Evolutionary conservation across 371 early-diverging fungal genomes (phyloP).

Genomic region (Mortierella sp.): DNA sequence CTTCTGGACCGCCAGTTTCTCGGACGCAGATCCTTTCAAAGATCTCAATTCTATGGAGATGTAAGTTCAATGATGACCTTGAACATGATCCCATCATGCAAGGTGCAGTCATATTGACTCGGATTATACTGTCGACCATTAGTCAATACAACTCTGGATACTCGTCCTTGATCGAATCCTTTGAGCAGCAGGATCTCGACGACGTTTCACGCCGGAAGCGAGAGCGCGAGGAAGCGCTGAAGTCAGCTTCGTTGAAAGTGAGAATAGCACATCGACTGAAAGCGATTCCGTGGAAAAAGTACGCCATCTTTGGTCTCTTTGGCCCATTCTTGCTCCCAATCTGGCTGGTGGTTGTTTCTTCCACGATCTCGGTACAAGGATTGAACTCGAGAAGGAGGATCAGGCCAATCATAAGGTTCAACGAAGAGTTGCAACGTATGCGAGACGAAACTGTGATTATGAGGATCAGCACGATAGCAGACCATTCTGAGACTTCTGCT

Average conservation of each 20-base stretch:
- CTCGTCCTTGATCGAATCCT: slow-evolving; percentile 40
- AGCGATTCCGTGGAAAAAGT: slow-evolving; percentile 26
- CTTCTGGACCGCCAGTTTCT: slow-evolving; percentile 72
- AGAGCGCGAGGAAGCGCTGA: slow-evolving; percentile 2
- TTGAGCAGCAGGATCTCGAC: slow-evolving; percentile 19
- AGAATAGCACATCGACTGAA: slow-evolving; percentile 4
- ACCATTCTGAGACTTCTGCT: background rate
- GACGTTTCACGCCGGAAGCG: background rate
- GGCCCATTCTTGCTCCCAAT: slow-evolving; percentile 30
- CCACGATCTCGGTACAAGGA: slow-evolving; percentile 32
- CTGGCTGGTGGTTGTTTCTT: slow-evolving; percentile 20
- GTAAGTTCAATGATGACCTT: slow-evolving; percentile 35
- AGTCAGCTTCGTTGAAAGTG: slow-evolving; percentile 9
- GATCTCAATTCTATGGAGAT: slow-evolving; percentile 57
- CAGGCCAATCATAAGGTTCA: background rate
- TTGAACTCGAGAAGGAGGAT: slow-evolving; percentile 27
- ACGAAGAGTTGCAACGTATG: slow-evolving; percentile 5
- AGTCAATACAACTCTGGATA: slow-evolving; percentile 35
- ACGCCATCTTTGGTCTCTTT: slow-evolving; percentile 17
- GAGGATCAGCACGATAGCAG: background rate
- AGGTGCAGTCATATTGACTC: too few relatives aligned
- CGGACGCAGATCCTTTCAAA: slow-evolving; percentile 59
- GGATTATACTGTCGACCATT: background rate
- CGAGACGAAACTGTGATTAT: slow-evolving; percentile 8
- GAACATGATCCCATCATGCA: background rate